Evolutionary conservation across 192 early-diverging fungal genomes (phyloP).

Genomic region (Thoreauomyces humboldtii): DNA sequence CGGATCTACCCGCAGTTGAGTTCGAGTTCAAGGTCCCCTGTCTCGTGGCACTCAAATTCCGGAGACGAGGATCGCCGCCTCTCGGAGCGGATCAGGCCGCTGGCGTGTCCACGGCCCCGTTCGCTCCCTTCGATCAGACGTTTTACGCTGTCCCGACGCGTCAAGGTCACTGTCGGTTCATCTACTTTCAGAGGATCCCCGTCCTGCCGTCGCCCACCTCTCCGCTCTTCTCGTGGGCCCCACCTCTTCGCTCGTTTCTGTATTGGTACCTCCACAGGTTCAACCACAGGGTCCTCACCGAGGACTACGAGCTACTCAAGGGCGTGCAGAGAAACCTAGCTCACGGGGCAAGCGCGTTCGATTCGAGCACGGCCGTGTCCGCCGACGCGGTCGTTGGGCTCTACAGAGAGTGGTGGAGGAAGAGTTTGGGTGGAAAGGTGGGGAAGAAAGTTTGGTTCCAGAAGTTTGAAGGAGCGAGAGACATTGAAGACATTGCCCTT

Average conservation of each 20-base stretch:
- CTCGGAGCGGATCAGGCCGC: not conserved
- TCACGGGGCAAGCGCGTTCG: constrained; percentile 1
- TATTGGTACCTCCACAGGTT: constrained; percentile 9
- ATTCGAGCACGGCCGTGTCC: not conserved
- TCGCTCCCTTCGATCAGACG: constrained; percentile 23
- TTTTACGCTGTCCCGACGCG: constrained; percentile 35
- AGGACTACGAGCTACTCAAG: constrained; percentile 17
- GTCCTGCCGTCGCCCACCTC: constrained; percentile 17
- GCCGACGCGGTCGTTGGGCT: constrained; percentile 5
- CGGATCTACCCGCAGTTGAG: constrained; percentile 13
- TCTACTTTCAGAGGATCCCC: constrained; percentile 27
- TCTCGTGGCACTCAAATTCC: constrained; percentile 15
- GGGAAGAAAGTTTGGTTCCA: not conserved
- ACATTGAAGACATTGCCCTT: not conserved
- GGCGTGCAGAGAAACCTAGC: constrained; percentile 15
- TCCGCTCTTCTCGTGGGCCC: constrained; percentile 3
- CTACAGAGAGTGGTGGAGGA: constrained; percentile 19
- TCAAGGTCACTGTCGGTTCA: constrained; percentile 39
- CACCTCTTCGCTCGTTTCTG: constrained; percentile 5
- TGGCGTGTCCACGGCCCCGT: not conserved
- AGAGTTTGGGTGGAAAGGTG: not conserved
- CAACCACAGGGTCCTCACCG: constrained; percentile 10
- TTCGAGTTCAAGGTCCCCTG: constrained; percentile 22
- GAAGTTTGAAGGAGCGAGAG: not conserved
- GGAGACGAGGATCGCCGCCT: too few relatives aligned